Percentiles rank a stretch among this genome's conserved stretches.
Conservation (phyloP, 2,329 filamentous ascomycete species). For the Ramichloridium luteum region DNA sequence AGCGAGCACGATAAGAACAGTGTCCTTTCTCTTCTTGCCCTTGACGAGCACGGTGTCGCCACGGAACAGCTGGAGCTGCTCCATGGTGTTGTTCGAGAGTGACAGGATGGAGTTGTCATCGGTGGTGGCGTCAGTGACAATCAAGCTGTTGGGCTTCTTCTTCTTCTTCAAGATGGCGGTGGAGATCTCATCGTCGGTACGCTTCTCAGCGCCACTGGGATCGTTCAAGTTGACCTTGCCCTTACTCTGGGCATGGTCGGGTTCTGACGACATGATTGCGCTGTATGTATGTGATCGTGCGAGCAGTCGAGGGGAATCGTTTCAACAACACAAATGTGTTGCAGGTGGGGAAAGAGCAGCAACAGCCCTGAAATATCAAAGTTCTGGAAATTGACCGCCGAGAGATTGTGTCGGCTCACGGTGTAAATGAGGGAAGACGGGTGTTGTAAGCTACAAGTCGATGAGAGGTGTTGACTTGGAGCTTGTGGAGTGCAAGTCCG, state of each 20-base stretch:
- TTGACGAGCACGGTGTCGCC: slow-evolving; percentile 96
- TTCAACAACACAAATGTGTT: too few relatives aligned
- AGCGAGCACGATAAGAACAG: slow-evolving; percentile 89
- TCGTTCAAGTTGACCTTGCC: slow-evolving; percentile 35
- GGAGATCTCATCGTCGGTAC: slow-evolving; percentile 73
- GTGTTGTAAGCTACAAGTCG: too few relatives aligned
- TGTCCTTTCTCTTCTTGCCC: slow-evolving; percentile 99
- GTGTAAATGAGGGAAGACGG: too few relatives aligned
- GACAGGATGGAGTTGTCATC: slow-evolving; percentile 99
- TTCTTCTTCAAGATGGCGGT: slow-evolving; percentile 99
- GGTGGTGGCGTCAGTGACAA: slow-evolving; percentile 96
- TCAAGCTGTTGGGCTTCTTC: slow-evolving; percentile 99
- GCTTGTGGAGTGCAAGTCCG: too few relatives aligned
- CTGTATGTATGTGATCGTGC: slow-evolving; percentile 2
- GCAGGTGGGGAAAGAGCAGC: not conserved
- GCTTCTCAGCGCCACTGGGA: slow-evolving; percentile 24
- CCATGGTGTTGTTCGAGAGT: slow-evolving; percentile 97
- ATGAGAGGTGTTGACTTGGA: too few relatives aligned
- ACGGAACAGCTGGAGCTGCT: slow-evolving; percentile 93
- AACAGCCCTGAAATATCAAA: not conserved
- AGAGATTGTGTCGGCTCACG: too few relatives aligned
- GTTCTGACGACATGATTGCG: slow-evolving; percentile 38
- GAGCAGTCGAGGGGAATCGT: not conserved
- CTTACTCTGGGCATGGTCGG: slow-evolving; percentile 32
- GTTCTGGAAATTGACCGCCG: too few relatives aligned